Evolutionary conservation across 768 basidiomycete species (phyloP), one percentile per base, ranked within the genome.

Genomic region (Podaxis sp.): DNA sequence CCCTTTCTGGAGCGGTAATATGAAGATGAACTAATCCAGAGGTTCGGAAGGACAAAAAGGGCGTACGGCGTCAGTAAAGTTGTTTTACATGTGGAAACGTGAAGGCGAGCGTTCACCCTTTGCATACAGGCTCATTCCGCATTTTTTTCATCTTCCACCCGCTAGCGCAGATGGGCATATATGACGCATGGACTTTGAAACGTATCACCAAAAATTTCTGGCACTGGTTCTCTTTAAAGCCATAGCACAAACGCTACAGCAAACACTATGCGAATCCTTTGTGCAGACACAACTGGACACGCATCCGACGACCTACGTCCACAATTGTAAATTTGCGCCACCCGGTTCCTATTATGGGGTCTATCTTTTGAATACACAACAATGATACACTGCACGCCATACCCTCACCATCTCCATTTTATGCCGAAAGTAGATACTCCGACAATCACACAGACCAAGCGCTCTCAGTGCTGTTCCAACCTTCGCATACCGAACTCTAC

Each of bases 111-210:
- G 22, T 5, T 30, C 48, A 49, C 48, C 30, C 15, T 20, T 60
- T 37, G 7, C 13, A 20, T 24, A 48, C 60, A 62, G 60, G 49
- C 58, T 37, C 41, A 20, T 30, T 46, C 60, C 60, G 38, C 60
- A 62, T 62, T 55, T 30, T 61, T 62, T 62, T 62, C 60, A 62
- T 62, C 53, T 54, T 46, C 22, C 33, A 24, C 17, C 13, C 41
- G 20, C 53, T n/a, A 10, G 24, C 20, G 38, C 28, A 28, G 10
- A 17, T 28, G n/a, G 13, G 22, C 33, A 59, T 24, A 38, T 40
- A 44, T 55, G 41, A 46, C 60, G 60, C 60, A 62, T 48, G n/a
- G 37, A 40, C 37, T 17, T 13, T 56, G 20, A 20, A 33, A 33
- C 33, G 33, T 33, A 33, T 33, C 8, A 33, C 33, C 33, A 33